Percentiles rank a stretch among this genome's conserved stretches.
Evolutionary conservation across 2,329 filamentous ascomycete genomes (phyloP).

Genomic region (Fusarium brevicatenulatum): DNA sequence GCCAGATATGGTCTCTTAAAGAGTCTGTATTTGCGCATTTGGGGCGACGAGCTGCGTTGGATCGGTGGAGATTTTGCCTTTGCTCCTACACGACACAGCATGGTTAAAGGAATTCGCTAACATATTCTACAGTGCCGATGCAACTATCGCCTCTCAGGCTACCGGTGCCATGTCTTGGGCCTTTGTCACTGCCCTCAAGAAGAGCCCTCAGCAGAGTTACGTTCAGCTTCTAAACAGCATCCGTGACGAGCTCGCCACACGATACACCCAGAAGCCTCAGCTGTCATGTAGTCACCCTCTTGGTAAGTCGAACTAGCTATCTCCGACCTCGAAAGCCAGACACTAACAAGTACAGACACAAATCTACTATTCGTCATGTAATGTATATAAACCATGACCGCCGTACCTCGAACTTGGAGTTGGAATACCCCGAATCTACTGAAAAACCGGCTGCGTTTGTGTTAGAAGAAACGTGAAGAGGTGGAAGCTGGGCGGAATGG

Average conservation of each 20-base stretch:
- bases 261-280: conserved; percentile 95
- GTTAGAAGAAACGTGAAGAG: background rate
- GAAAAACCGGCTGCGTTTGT: background rate
- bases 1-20: conserved; percentile 47
- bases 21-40: conserved; percentile 54
- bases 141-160: conserved; percentile 88
- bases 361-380: conserved; percentile 72
- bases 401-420: conserved; percentile 25
- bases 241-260: conserved; percentile 86
- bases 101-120: conserved; percentile 21
- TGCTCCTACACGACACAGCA: background rate
- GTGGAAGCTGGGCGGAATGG: background rate
- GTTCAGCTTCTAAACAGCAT: conserved; percentile 97
- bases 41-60: conserved; percentile 60
- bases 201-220: conserved; percentile 98
- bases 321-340: background rate
- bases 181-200: conserved; percentile 91
- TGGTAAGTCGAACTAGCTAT: conserved; percentile 66
- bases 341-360: conserved; percentile 60
- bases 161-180: conserved; percentile 99
- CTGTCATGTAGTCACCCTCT: conserved; percentile 96
- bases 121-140: conserved; percentile 75
- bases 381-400: conserved; percentile 35
- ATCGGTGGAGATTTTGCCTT: conserved; percentile 4
- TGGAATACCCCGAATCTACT: conserved; percentile 17